phyloP scores from a whole-genome alignment of 805 yeast genomes.

The Ogataea saltuana region DNA sequence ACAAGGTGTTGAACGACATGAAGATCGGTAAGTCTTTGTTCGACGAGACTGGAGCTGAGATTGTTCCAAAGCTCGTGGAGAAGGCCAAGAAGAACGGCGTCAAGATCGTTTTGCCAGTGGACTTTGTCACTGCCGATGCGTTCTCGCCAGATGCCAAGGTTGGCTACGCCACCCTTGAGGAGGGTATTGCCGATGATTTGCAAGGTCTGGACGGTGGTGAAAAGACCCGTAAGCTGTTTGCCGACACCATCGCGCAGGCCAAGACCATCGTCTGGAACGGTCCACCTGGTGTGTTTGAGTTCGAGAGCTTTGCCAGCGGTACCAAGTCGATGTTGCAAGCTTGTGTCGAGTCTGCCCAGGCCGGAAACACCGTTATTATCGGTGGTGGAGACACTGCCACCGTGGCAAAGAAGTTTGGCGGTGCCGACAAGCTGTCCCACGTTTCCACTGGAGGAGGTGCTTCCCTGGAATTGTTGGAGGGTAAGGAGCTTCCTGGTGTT shows the following conservation, averaged over 20 bases:
- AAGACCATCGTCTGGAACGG: constrained; percentile 99
- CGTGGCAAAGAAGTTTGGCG: constrained; percentile 97
- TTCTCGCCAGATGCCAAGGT: constrained; percentile 89
- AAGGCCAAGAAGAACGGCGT: constrained; percentile 97
- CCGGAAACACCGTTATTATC: constrained; percentile 92
- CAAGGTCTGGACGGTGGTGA: constrained; percentile 97
- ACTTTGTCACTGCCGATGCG: constrained; percentile 93
- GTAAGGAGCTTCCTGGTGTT: constrained; percentile 98
- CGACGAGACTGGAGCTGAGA: constrained; percentile 94
- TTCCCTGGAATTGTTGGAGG: constrained; percentile 96
- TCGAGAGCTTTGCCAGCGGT: constrained; percentile 87
- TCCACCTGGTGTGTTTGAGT: constrained; percentile 99
- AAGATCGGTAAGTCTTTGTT: constrained; percentile 89
- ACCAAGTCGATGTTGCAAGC: constrained; percentile 90
- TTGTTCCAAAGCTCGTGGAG: constrained; percentile 86
- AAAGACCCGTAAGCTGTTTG: constrained; percentile 77
- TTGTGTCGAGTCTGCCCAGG: constrained; percentile 79
- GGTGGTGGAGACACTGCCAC: constrained; percentile 99
- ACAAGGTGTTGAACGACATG: constrained; percentile 84
- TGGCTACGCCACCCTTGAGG: constrained; percentile 80
- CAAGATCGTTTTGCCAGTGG: constrained; percentile 91
- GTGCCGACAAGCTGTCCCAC: constrained; percentile 93
- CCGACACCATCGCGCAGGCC: constrained; percentile 82
- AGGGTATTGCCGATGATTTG: constrained; percentile 94
- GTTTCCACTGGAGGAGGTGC: constrained; percentile 99